These are phyloP conservation scores for Eimeria brunetti DNA, from an alignment of 169 alveolate genomes.

Conservation along the genomic window DNA sequence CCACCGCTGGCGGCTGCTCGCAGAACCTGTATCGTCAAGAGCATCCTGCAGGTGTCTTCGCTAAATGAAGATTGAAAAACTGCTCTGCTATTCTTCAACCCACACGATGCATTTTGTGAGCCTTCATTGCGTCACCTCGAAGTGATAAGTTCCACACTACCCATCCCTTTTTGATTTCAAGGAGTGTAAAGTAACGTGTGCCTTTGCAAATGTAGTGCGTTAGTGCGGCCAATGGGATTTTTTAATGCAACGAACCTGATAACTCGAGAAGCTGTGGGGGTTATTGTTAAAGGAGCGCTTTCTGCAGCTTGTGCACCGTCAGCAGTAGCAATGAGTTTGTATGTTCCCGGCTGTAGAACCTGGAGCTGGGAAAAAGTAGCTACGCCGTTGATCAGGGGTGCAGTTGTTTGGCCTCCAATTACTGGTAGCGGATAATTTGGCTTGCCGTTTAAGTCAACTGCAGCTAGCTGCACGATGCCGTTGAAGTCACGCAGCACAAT, in stretches of 20 bases:
- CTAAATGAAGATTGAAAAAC: neutral
- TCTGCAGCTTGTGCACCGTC: slow-evolving; percentile 74
- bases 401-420: slow-evolving; percentile 40
- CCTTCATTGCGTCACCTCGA: neutral
- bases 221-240: neutral
- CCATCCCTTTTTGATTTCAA: neutral
- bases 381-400: slow-evolving; percentile 3
- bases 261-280: slow-evolving; percentile 7
- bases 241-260: neutral
- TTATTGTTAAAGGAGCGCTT: slow-evolving; percentile 17
- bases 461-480: slow-evolving; percentile 56
- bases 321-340: slow-evolving; percentile 46
- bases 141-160: neutral
- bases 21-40: slow-evolving; percentile 37
- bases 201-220: neutral
- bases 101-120: neutral
- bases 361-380: slow-evolving; percentile 36
- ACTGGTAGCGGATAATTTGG: neutral
- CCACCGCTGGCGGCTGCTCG: slow-evolving; percentile 72
- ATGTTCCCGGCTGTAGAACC: slow-evolving; percentile 32
- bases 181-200: neutral
- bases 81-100: neutral
- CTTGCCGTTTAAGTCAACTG: neutral
- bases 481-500: neutral
- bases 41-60: neutral